Evolutionary conservation across 2,329 filamentous ascomycete species (phyloP), one percentile per base, ranked within the genome.

Genomic region (Paracoccidioides brasiliensis): DNA sequence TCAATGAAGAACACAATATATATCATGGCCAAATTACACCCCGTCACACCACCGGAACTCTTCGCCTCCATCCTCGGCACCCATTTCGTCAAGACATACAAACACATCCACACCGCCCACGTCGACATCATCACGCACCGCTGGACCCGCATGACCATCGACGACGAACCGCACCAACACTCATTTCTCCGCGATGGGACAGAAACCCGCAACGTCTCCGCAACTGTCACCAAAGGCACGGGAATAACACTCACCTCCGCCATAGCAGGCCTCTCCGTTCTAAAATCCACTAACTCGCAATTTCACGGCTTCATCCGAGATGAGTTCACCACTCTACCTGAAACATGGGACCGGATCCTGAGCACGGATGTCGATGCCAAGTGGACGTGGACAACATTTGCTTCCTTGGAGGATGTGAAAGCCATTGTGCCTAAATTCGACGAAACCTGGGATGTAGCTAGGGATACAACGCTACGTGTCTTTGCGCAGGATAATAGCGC

Each of bases 1-100:
- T 91, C 90, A 32, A 95, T 97, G 76, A 98, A 98, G 78, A 95
- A 98, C 75, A 97, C 87, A 64, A 84, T 88, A 69, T 95, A 93
- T 78, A 90, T 98, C 74, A 85, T 88, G 68, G 91, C 93, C 67
- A 96, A 95, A 76, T 85, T 94, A 74, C 79, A 94, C 76, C 88
- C 90, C 38, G 86, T 98, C 64, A 89, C 85, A 63, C 90, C 93
- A 14, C 91, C 93, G 0, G 93, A 98, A 77, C 83, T 95, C 60
- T 98, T 88, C 70, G 91, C 87, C 62, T 81, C 85, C 65, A 86
- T 87, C 64, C 77, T 98, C 54, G 90, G 87, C 64, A 80, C 82
- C 62, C 93, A 98, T 78, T 97, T 97, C 75, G 74, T 96, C 67
- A 80, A 87, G 64, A 88, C 78, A 59, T 98, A 98, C 77, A 69